A percentile compares a stretch with the other conserved stretches of the same genome.
These are phyloP conservation scores for Xerocomus nothofagi DNA, from an alignment of 1,284 basidiomycete species.

Conservation along the genomic window DNA sequence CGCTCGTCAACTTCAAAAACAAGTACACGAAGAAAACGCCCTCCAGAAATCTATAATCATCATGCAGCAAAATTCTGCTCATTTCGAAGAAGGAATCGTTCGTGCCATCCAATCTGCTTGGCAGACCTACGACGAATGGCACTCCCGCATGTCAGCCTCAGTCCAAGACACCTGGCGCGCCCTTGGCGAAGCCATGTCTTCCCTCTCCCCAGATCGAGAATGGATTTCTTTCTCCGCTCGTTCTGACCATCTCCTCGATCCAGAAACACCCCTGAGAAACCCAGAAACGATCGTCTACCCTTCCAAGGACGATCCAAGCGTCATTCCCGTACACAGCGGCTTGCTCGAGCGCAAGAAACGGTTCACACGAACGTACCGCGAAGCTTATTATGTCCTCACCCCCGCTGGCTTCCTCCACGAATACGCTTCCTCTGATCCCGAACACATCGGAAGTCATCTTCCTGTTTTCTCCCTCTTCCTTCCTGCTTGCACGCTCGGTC, in stretches of 20 bases:
- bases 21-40: constrained; percentile 97
- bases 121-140: constrained; percentile 98
- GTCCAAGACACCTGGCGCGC: constrained; percentile 82
- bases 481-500: constrained; percentile 94
- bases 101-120: constrained; percentile 95
- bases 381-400: constrained; percentile 92
- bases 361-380: constrained; percentile 89
- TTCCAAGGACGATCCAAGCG: constrained; percentile 89
- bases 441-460: constrained; percentile 51
- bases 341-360: constrained; percentile 96
- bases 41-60: constrained; percentile 99
- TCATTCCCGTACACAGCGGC: constrained; percentile 88
- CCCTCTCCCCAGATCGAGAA: constrained; percentile 89
- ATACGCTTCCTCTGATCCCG: constrained; percentile 80
- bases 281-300: constrained; percentile 86
- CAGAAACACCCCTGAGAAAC: constrained; percentile 90
- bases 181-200: constrained; percentile 79
- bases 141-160: constrained; percentile 78
- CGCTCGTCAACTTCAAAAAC: constrained; percentile 85
- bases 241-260: constrained; percentile 94
- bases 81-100: constrained; percentile 97
- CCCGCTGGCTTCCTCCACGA: constrained; percentile 96
- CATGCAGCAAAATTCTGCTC: constrained; percentile 97
- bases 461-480: constrained; percentile 92
- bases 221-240: constrained; percentile 97